Base-by-base conservation (phyloP, 129 eudicot genomes). In the Arctium minus region DNA sequence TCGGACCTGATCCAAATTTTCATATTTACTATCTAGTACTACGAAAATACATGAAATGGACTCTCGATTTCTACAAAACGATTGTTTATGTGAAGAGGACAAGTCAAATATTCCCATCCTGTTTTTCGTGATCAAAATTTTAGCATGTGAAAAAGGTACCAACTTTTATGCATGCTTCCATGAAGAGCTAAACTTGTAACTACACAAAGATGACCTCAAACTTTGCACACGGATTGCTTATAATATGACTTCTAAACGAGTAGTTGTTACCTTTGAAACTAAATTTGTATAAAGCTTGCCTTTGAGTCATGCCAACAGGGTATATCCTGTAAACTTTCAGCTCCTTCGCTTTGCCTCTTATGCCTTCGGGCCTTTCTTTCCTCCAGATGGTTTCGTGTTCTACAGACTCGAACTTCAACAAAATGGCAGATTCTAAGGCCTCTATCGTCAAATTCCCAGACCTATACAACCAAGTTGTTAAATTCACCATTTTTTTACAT, bases 171-270 rank as follows among this genome's bases (percentile, higher is more conserved):
- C 36, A 71, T 12, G 48, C 73, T 13, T 13, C 64, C 64, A 50
- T 50, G 6, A 50, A 50, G 64, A 40, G 6, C 46, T 40, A 40
- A 40, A 40, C 46, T 40, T 40, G 46, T 36, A 75, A 13, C 83
- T 90, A 94, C 72, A 95, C 97, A 30, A 95, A 95, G 67, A 95
- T 82, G 36, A 91, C 97, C 86, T 95, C 98, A 35, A 95, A 95
- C 70, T 93, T 95, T 17, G 97, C 80, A 73, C 97, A 95, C 2
- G 89, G 97, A 38, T 92, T 88, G 70, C 84, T 88, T 79, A 86
- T 82, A 65, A 95, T 33, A 81, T 95, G 90, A 36, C 86, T 82
- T 53, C 79, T 85, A 81, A 95, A 90, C 37, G 89, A 5, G 82
- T 77, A 33, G 46, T 7, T 40, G 46, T 72, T 85, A 31, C 79